Evolutionary conservation across 495 filamentous ascomycete genomes (phyloP), one percentile per base, ranked within the genome.

Genomic region (Talaromyces proteolyticus): DNA sequence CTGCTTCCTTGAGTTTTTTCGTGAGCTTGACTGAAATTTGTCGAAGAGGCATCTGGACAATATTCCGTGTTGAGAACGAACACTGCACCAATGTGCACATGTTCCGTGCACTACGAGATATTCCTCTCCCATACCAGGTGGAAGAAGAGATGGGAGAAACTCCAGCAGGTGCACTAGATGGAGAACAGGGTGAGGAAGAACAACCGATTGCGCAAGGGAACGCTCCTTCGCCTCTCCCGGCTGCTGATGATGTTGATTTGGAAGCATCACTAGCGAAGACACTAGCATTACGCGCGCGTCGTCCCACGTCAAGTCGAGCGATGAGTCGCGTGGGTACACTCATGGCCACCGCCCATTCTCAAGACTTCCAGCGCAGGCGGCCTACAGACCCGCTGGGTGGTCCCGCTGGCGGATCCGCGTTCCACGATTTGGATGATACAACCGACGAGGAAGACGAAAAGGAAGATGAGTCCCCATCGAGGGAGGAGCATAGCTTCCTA

Each of bases 51-150:
- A 76, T 96, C 45, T 98, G 93, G 93, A 80, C 83, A 1, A 69
- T 97, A 8, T 89, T 97, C 58, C 88, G 93, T 22, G 90, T 98
- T 36, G 93, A 98, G 65, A 98, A 98, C 60, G 93, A 98, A 54
- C 91, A 96, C 63, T 93, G 88, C 66, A 81, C 80, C 6, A 95
- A 95, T 57, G 89, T 96, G 17, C 79, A 82, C 24, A 79, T 86
- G 52, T 91, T 91, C 75, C 86, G 91, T 34, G 91, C 91, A 4
- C 84, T 79, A 3, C 72, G 91, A 16, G 89, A 95, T 57, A 73
- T 90, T 1, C 87, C 88, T 0, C 72, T 96, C 1, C 91, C 91
- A 0, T 96, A 94, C 59, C 66, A 79, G 2, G 51, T 91, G n/a
- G 49, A 58, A 24, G 41, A 58, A 19, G 64, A 66, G 26, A 41